Evolutionary conservation across 1,139 yeast species (phyloP).

Genomic region (Protomyces lactucae-debilis): DNA sequence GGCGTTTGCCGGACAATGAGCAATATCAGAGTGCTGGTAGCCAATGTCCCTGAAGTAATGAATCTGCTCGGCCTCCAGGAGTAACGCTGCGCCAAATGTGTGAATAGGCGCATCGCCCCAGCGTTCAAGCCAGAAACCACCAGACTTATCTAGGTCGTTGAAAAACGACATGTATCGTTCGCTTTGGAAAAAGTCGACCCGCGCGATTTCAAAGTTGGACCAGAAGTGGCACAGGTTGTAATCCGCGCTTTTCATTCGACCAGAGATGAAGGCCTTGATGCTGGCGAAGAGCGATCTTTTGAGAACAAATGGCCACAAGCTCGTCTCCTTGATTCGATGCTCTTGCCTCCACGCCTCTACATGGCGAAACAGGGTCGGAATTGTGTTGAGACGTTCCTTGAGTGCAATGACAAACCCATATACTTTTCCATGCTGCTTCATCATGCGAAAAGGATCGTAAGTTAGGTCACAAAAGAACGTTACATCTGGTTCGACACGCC

Average conservation of each 20-base stretch:
- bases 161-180: conserved; percentile 61
- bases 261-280: conserved; percentile 28
- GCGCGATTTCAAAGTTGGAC: conserved; percentile 90
- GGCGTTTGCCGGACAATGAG: conserved; percentile 77
- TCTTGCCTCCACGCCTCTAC: conserved; percentile 59
- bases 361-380: conserved; percentile 71
- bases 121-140: conserved; percentile 80
- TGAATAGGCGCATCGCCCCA: conserved; percentile 98
- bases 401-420: conserved; percentile 80
- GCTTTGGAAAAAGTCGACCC: conserved; percentile 65
- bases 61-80: conserved; percentile 59
- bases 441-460: conserved; percentile 80
- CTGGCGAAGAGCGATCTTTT: conserved; percentile 35
- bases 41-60: conserved; percentile 88
- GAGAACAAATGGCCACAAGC: conserved; percentile 42
- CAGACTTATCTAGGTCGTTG: conserved; percentile 57
- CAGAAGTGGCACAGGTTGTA: conserved; percentile 85
- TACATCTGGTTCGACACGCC: conserved; percentile 92
- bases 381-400: conserved; percentile 68
- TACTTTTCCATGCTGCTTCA: conserved; percentile 63
- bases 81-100: conserved; percentile 73
- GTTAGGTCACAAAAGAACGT: conserved; percentile 84
- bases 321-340: conserved; percentile 49
- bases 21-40: conserved; percentile 68
- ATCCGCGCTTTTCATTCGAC: conserved; percentile 47